Evolutionary conservation across 2,329 filamentous ascomycete genomes (phyloP), one percentile per base, ranked within the genome.

Genomic region (Passalora sequoiae): DNA sequence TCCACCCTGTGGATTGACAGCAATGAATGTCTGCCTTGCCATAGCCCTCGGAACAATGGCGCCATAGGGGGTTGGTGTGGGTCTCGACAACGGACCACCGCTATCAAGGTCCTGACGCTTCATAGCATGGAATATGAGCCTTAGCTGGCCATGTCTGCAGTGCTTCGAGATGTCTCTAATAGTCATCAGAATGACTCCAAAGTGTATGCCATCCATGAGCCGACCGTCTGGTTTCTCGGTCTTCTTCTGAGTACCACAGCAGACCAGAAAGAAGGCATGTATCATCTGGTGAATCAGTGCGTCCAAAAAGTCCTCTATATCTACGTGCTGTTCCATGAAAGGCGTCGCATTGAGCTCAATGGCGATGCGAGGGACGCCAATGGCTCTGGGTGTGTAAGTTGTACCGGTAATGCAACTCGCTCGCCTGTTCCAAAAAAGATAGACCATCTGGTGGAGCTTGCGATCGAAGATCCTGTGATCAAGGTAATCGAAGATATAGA

Each of bases 211-310:
- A 44, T 70, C 67, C 21, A 49, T 49, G 17, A 70, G 51, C 6
- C 66, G 57, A 3, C 60, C 63, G 25, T 68, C 67, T 24, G 47
- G 46, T 17, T 46, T 56, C 1, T 54, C 55, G 4, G 58, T 56
- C 22, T 60, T 59, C 10, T 58, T 51, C 41, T 64, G 60, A 2
- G 60, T 58, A 6, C 65, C 66, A 38, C 68, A 70, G 38, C 64
- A 63, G n/a, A 69, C 57, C 3, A 70, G 57, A 43, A 70, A 67
- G 52, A 65, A 71, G 10, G 67, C 67, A 38, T 71, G 68, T 25
- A 70, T 68, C 68, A 70, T 70, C 32, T 71, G 68, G 43, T 71
- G 68, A 4, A 71, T 62, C 29, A 69, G 49, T 4, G 51, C 57
- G 12, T 63, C 65, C 10, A 69, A 47, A 19, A 68, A 54, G 8